Evolutionary conservation across 2,329 filamentous ascomycete genomes (phyloP).

Genomic region (Claviceps maximensis): DNA sequence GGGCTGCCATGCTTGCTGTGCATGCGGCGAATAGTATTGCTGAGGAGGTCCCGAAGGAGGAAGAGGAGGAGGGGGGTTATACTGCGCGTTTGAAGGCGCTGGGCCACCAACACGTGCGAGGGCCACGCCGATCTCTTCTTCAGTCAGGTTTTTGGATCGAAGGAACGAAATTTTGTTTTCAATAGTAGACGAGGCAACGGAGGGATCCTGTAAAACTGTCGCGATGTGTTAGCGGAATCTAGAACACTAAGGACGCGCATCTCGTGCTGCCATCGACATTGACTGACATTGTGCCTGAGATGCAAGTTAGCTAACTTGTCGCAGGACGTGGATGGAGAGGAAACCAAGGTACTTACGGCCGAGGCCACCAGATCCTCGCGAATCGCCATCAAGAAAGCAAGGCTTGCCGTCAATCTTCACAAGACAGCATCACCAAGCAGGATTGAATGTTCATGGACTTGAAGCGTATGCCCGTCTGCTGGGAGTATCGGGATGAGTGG

Average conservation of each 20-base stretch:
- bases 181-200: constrained; percentile 74
- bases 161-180: constrained; percentile 90
- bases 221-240: neutral
- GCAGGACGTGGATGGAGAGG: neutral
- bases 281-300: constrained; percentile 30
- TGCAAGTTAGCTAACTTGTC: constrained; percentile 1
- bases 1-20: constrained; percentile 44
- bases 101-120: constrained; percentile 55
- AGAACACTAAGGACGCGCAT: neutral
- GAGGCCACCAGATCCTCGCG: constrained; percentile 86
- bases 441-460: neutral
- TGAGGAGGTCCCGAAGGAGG: constrained; percentile 26
- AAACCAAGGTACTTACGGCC: constrained; percentile 39
- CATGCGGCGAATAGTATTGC: constrained; percentile 34
- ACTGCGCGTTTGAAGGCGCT: constrained; percentile 25
- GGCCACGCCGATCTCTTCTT: constrained; percentile 83
- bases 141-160: constrained; percentile 90
- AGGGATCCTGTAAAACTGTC: constrained; percentile 84
- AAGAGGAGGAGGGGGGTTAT: constrained; percentile 24
- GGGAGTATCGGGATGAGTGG: constrained; percentile 1
- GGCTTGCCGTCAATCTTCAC: constrained; percentile 6
- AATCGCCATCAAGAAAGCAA: constrained; percentile 51
- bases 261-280: neutral
- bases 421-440: constrained; percentile 13
- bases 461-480: neutral